These are phyloP conservation scores for Suillus brevipes DNA, from an alignment of 768 basidiomycete species.

Conservation along the genomic window DNA sequence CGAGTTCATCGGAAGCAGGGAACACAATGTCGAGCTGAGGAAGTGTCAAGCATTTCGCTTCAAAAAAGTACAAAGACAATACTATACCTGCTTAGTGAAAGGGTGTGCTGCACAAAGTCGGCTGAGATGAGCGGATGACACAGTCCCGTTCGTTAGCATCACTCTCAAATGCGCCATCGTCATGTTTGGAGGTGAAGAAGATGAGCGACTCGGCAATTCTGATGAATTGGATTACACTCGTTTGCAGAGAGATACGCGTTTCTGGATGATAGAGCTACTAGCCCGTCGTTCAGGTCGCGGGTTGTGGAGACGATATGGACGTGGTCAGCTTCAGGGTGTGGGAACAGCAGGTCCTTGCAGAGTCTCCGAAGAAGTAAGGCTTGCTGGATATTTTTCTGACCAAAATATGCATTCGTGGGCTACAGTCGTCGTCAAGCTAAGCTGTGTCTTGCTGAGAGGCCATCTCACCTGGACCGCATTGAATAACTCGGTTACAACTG, in stretches of 20 bases:
- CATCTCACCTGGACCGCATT: slow-evolving; percentile 77
- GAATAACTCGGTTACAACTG: slow-evolving; percentile 93
- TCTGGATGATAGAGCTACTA: slow-evolving; percentile 91
- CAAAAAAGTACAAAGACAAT: slow-evolving; percentile 1
- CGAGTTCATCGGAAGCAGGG: slow-evolving; percentile 43
- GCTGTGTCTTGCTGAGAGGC: neutral
- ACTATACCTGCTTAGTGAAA: slow-evolving; percentile 53
- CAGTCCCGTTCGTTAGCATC: slow-evolving; percentile 21
- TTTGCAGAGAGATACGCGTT: slow-evolving; percentile 74
- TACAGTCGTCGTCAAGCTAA: slow-evolving; percentile 30
- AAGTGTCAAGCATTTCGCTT: neutral
- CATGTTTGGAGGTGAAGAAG: neutral
- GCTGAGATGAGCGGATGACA: slow-evolving; percentile 32
- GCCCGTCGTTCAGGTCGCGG: slow-evolving; percentile 59
- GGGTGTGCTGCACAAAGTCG: slow-evolving; percentile 44
- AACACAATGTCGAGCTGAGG: slow-evolving; percentile 64
- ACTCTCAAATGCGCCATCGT: slow-evolving; percentile 19
- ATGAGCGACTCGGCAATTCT: neutral
- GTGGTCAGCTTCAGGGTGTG: slow-evolving; percentile 68
- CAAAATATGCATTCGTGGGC: slow-evolving; percentile 94
- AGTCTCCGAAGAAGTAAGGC: slow-evolving; percentile 81
- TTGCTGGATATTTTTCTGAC: slow-evolving; percentile 99
- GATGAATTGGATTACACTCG: slow-evolving; percentile 45
- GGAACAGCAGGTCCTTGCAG: slow-evolving; percentile 75
- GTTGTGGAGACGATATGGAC: slow-evolving; percentile 88